Base-by-base conservation (phyloP, 345 rosid genomes). In the Lepidium africanum region DNA sequence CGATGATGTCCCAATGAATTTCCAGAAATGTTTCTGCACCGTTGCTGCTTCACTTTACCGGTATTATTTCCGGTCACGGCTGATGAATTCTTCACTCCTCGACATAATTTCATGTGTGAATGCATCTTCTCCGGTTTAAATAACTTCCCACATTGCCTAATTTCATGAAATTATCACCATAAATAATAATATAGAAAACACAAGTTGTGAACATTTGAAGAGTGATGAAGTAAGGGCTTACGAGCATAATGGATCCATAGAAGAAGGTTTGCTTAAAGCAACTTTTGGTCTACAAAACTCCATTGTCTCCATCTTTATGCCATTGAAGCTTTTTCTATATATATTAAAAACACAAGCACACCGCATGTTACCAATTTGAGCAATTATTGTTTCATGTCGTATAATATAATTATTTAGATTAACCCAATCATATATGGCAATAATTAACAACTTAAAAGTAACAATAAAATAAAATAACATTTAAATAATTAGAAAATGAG, bases 61-160 rank as follows among this genome's bases (percentile, higher is more conserved):
- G 47, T 38, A 14, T 58, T 65, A 12, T 50, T 51, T 0, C 48
- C 67, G 9, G 50, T 64, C 37, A 19, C 15, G 0, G 71, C 37
- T 2, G 59, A 57, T 43, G 61, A 59, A 23, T 64, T 54, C 77
- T 79, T 90, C 76, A 71, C 67, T 72, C 95, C 87, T 70, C 56
- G 76, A 70, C 95, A 90, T 6, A 81, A 57, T 74, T 80, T 83
- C 97, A 90, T 90, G 76, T 90, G 92, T 11, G 82, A 73, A 67
- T 86, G 86, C 83, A 86, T 37, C 74, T 81, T 90, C 79, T 87
- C 89, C 1, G 97, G 97, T 73, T 71, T 86, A 57, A 90, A 90
- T 9, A 76, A 32, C 81, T 86, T 84, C 45, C 89, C 83, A 63
- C 97, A 87, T 73, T 85, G 97, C 84, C 97, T 90, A 78, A 25